Percentiles rank a stretch among this genome's conserved stretches.
These are phyloP conservation scores for Entomortierella chlamydospora DNA, from an alignment of 192 early-diverging fungal species.

Conservation along the genomic window DNA sequence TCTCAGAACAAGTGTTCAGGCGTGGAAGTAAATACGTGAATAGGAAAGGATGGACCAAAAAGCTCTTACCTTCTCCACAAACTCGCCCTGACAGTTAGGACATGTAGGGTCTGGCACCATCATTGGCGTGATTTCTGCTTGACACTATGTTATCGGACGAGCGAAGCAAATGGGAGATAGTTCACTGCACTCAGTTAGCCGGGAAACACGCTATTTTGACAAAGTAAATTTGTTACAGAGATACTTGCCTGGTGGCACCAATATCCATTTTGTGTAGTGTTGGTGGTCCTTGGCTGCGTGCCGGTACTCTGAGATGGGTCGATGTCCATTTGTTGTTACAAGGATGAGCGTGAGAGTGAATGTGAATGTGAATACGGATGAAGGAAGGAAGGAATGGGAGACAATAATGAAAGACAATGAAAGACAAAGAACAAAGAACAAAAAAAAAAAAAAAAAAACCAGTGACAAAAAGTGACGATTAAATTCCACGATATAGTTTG, in stretches of 20 bases:
- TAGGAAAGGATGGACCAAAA: not conserved
- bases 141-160: constrained; percentile 22
- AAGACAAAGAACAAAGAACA: no score
- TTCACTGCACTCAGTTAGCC: no score
- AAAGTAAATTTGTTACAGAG: not conserved
- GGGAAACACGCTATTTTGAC: no score
- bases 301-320: not conserved
- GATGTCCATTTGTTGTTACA: not conserved
- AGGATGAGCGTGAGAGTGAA: no score
- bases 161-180: no score
- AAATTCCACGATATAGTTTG: no score
- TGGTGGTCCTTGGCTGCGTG: not conserved
- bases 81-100: constrained; percentile 77
- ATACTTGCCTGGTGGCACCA: constrained; percentile 43
- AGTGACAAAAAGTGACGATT: no score
- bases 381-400: not conserved
- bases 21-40: not conserved
- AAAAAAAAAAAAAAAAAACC: no score
- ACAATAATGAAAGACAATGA: not conserved
- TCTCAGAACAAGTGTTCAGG: not conserved
- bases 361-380: not conserved
- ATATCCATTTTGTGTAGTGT: not conserved
- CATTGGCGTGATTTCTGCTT: constrained; percentile 53
- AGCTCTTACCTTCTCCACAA: constrained; percentile 84
- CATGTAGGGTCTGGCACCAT: constrained; percentile 86